Evolutionary conservation across 2,329 filamentous ascomycete genomes (phyloP).

Genomic region (Trichoderma harzianum): DNA sequence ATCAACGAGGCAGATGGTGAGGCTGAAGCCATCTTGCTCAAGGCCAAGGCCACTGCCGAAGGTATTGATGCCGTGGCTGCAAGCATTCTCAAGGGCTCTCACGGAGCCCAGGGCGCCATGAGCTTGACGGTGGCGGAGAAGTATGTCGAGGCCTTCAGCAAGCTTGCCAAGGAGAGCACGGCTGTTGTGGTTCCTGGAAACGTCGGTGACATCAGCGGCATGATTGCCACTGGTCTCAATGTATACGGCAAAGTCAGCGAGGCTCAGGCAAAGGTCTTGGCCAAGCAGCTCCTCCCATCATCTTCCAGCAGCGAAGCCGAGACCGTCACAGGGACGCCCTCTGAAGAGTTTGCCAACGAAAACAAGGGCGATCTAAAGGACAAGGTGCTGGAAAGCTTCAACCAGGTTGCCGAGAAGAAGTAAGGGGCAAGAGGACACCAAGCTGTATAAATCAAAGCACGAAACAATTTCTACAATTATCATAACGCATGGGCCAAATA

Average conservation of each 20-base stretch:
- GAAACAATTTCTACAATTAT: neutral
- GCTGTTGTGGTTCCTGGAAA: constrained; percentile 95
- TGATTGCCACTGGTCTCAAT: constrained; percentile 94
- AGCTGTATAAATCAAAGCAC: neutral
- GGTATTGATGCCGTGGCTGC: constrained; percentile 85
- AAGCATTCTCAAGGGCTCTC: constrained; percentile 69
- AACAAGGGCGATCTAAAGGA: constrained; percentile 35
- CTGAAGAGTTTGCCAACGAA: constrained; percentile 20
- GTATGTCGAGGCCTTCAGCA: constrained; percentile 92
- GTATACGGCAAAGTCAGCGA: constrained; percentile 93
- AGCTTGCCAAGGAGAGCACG: constrained; percentile 91
- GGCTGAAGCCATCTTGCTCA: constrained; percentile 85
- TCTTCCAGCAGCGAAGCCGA: constrained; percentile 18
- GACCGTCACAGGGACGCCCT: neutral
- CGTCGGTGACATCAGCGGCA: constrained; percentile 89
- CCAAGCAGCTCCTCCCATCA: constrained; percentile 45
- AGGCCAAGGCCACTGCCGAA: constrained; percentile 77
- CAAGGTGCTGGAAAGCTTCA: constrained; percentile 40
- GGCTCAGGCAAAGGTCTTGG: constrained; percentile 67
- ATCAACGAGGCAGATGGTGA: constrained; percentile 93
- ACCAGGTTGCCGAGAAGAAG: constrained; percentile 34
- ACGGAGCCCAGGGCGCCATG: constrained; percentile 76
- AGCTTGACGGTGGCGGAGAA: constrained; percentile 92
- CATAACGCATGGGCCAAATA: neutral
- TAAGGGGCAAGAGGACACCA: constrained; percentile 19